A percentile compares a stretch with the other conserved stretches of the same genome.
These are phyloP conservation scores for Circinella minor DNA, from an alignment of 371 early-diverging fungal genomes.

Conservation along the genomic window DNA sequence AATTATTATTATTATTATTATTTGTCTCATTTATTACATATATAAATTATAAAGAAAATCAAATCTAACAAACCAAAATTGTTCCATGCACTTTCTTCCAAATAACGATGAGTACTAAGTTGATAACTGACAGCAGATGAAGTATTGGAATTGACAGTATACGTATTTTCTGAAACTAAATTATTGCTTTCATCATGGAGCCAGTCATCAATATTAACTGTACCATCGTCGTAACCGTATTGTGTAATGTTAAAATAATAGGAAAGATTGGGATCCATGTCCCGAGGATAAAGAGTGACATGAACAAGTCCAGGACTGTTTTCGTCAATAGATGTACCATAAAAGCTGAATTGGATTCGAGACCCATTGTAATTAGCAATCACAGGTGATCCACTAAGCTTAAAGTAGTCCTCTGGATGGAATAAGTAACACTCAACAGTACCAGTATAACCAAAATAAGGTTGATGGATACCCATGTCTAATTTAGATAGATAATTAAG, in stretches of 20 bases:
- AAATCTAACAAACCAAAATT: slow-evolving; percentile 14
- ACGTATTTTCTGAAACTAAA: slow-evolving; percentile 3
- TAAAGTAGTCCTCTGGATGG: slow-evolving; percentile 5
- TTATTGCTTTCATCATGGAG: slow-evolving; percentile 29
- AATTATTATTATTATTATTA: too few species aligned
- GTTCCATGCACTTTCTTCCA: slow-evolving; percentile 29
- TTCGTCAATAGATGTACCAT: slow-evolving; percentile 19
- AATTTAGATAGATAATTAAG: slow-evolving; percentile 14
- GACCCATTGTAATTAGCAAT: slow-evolving; percentile 16
- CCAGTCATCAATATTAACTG: slow-evolving; percentile 15
- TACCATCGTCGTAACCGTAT: slow-evolving; percentile 12
- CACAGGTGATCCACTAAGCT: background rate
- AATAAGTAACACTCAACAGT: slow-evolving; percentile 8
- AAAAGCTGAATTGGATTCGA: slow-evolving; percentile 25
- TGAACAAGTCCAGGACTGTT: slow-evolving; percentile 20
- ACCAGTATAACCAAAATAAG: slow-evolving; percentile 19
- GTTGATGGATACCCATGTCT: slow-evolving; percentile 23
- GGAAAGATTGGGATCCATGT: slow-evolving; percentile 26
- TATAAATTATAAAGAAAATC: too few species aligned
- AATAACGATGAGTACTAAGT: slow-evolving; percentile 20
- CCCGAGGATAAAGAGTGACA: slow-evolving; percentile 24
- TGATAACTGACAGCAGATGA: slow-evolving; percentile 21
- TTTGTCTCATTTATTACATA: too few species aligned
- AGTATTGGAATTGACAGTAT: slow-evolving; percentile 3
- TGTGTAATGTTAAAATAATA: slow-evolving; percentile 21